These are phyloP conservation scores for Fomitopsis serialis DNA, from an alignment of 768 basidiomycete genomes.

Conservation along the genomic window DNA sequence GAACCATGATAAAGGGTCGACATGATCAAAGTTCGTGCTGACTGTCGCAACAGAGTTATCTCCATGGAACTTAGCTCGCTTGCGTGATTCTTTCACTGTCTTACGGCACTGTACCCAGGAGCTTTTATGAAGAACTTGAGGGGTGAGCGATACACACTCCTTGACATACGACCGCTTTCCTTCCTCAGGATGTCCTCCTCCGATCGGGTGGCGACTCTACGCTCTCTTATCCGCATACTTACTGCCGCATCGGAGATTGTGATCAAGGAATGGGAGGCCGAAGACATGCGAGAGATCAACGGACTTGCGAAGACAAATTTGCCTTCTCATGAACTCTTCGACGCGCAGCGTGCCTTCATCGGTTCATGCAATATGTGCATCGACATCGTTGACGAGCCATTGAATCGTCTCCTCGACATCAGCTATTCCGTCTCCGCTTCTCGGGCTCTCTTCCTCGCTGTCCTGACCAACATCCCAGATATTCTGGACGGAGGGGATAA, in stretches of 20 bases:
- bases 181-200: too few relatives aligned
- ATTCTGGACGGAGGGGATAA: background rate
- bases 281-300: background rate
- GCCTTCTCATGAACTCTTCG: background rate
- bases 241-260: constrained; percentile 3
- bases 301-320: background rate
- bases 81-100: too few relatives aligned
- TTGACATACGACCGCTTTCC: too few relatives aligned
- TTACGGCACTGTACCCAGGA: too few relatives aligned
- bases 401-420: constrained; percentile 3
- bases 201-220: background rate
- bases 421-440: background rate
- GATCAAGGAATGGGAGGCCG: constrained; percentile 4
- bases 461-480: constrained; percentile 2
- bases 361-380: background rate
- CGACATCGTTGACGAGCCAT: constrained; percentile 4
- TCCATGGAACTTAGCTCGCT: too few relatives aligned
- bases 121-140: too few relatives aligned
- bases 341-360: background rate
- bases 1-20: too few relatives aligned
- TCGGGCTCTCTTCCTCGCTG: constrained; percentile 3
- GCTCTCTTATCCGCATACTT: background rate
- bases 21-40: too few relatives aligned
- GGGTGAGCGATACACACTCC: too few relatives aligned
- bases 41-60: too few relatives aligned